A percentile compares a stretch with the other conserved stretches of the same genome.
phyloP scores from a whole-genome alignment of 495 filamentous ascomycete species.

The Xylaria bambusicola region DNA sequence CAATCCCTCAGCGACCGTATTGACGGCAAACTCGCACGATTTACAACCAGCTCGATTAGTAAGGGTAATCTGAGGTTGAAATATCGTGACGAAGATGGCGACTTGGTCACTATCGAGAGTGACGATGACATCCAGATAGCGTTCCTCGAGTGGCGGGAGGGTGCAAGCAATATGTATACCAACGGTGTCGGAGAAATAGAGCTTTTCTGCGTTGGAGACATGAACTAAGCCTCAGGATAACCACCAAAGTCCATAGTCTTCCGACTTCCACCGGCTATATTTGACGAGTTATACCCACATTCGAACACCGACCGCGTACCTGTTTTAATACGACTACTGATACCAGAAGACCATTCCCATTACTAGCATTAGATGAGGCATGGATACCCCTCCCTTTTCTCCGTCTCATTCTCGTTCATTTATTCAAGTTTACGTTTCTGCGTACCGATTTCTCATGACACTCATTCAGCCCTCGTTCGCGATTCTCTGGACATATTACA shows the following conservation, averaged over 20 bases:
- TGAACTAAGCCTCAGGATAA: not conserved
- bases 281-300: constrained; percentile 19
- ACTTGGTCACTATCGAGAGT: constrained; percentile 87
- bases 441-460: constrained; percentile 2
- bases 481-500: constrained; percentile 22
- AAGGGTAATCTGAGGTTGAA: constrained; percentile 76
- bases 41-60: constrained; percentile 77
- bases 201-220: constrained; percentile 60
- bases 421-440: constrained; percentile 11
- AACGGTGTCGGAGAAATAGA: constrained; percentile 83
- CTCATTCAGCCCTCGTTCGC: constrained; percentile 9
- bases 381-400: constrained; percentile 14
- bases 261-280: not conserved
- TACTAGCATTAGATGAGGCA: constrained; percentile 4
- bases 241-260: not conserved
- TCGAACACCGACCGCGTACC: constrained; percentile 9
- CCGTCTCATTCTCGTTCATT: not conserved
- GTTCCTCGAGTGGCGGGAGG: constrained; percentile 88
- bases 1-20: constrained; percentile 94
- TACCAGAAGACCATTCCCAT: constrained; percentile 13
- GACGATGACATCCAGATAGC: constrained; percentile 95
- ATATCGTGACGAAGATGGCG: constrained; percentile 90
- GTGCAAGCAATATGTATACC: constrained; percentile 62
- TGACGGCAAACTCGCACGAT: constrained; percentile 85
- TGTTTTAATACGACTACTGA: constrained; percentile 4